Percentiles rank a stretch among this genome's conserved stretches.
phyloP scores from a whole-genome alignment of 2,329 filamentous ascomycete genomes.

The Mariannaea sp. region DNA sequence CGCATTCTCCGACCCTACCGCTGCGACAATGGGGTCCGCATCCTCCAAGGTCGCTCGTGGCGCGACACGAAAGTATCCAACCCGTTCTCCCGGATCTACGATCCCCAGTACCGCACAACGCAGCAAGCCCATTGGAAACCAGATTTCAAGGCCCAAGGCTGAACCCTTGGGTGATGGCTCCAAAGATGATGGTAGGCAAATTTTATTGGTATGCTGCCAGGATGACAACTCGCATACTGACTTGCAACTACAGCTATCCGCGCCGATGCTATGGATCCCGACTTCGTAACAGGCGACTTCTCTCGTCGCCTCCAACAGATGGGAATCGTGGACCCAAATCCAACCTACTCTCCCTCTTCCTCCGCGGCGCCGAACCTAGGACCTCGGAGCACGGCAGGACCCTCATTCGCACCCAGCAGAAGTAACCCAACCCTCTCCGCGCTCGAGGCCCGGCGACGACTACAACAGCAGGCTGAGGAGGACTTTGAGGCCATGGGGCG shows the following conservation, averaged over 20 bases:
- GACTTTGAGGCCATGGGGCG: slow-evolving; percentile 51
- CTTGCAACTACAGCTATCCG: slow-evolving; percentile 42
- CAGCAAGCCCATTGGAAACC: no score
- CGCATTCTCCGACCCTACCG: no score
- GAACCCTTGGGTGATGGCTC: slow-evolving; percentile 18
- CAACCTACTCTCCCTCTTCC: slow-evolving; percentile 58
- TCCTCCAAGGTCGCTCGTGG: slow-evolving; percentile 51
- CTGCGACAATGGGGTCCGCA: slow-evolving; percentile 49
- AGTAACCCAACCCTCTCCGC: slow-evolving; percentile 54
- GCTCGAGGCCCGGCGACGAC: slow-evolving; percentile 52
- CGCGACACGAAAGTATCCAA: slow-evolving; percentile 51
- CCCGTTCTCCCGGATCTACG: slow-evolving; percentile 41
- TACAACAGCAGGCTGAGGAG: slow-evolving; percentile 50
- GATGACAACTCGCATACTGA: slow-evolving; percentile 14
- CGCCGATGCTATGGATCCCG: slow-evolving; percentile 49
- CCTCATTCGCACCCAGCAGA: slow-evolving; percentile 39
- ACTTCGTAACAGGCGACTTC: slow-evolving; percentile 50
- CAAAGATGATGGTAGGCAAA: slow-evolving; percentile 30
- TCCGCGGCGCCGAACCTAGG: slow-evolving; percentile 41
- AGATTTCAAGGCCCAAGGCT: slow-evolving; percentile 15
- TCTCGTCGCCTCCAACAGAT: slow-evolving; percentile 58
- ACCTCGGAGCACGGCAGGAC: slow-evolving; percentile 29
- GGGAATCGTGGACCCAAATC: slow-evolving; percentile 59
- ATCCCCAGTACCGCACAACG: slow-evolving; percentile 27
- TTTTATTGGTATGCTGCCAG: not conserved